These are phyloP conservation scores for Phoenix dactylifera DNA, from an alignment of 176 grass and related monocot genomes.

Conservation along the genomic window DNA sequence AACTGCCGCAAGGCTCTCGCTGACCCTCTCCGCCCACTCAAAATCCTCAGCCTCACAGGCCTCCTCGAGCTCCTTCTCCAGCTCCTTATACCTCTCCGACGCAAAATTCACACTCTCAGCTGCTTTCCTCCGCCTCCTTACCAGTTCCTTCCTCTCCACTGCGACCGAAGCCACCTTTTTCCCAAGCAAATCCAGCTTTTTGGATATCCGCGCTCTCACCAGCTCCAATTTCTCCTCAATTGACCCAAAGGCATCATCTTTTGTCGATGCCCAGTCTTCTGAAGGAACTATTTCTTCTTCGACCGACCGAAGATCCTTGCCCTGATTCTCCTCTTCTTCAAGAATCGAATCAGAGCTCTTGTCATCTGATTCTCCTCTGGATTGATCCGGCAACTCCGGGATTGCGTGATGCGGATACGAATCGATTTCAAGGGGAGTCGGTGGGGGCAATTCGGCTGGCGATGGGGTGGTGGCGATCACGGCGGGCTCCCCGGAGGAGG, in stretches of 20 bases:
- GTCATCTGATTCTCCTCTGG: constrained; percentile 2
- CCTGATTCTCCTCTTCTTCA: neutral
- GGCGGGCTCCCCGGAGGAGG: too few species aligned
- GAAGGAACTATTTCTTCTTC: neutral
- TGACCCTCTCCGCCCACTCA: constrained; percentile 79
- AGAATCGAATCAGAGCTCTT: neutral
- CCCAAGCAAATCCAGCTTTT: constrained; percentile 49
- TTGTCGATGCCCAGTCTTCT: neutral
- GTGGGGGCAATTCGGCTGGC: too few species aligned
- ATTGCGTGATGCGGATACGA: too few species aligned
- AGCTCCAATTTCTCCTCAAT: constrained; percentile 49
- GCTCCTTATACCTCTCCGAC: constrained; percentile 42
- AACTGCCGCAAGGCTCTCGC: constrained; percentile 37
- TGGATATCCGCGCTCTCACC: constrained; percentile 53
- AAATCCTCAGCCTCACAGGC: constrained; percentile 89
- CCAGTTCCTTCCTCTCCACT: constrained; percentile 62
- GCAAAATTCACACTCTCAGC: constrained; percentile 34
- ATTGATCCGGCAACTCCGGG: too few species aligned
- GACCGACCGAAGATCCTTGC: neutral
- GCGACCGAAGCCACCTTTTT: constrained; percentile 32
- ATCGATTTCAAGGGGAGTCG: too few species aligned
- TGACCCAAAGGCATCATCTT: constrained; percentile 4
- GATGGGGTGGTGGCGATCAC: too few species aligned
- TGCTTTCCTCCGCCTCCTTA: constrained; percentile 39
- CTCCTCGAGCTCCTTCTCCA: constrained; percentile 85